These are phyloP conservation scores for Tulasnella sp. DNA, from an alignment of 768 basidiomycete genomes.

Conservation along the genomic window DNA sequence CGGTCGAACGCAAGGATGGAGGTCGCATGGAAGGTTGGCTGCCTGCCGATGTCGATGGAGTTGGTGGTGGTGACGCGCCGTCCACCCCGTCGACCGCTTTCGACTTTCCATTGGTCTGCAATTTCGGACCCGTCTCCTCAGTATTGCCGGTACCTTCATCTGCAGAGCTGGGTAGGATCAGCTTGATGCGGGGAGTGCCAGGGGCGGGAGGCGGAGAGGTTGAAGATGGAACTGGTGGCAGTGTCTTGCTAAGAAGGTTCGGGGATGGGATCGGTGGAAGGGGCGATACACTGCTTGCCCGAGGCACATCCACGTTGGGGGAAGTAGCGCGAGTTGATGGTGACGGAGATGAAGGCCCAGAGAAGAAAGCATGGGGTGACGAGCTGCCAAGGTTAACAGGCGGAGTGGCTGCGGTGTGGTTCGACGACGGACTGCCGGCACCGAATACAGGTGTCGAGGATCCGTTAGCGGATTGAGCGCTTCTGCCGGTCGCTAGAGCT, in stretches of 20 bases:
- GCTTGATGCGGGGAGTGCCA: conserved; percentile 15
- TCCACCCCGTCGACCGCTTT: not conserved
- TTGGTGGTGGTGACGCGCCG: not conserved
- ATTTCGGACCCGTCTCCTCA: not conserved
- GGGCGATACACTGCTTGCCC: conserved; percentile 15
- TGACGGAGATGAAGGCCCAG: not conserved
- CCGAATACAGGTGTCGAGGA: not conserved
- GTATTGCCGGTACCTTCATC: not conserved
- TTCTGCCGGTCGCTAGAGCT: not conserved
- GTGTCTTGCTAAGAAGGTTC: not conserved
- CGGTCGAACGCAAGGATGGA: not conserved
- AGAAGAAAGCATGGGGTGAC: not conserved
- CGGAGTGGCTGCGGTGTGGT: conserved; percentile 9
- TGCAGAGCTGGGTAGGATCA: not conserved
- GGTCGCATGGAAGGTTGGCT: conserved; percentile 6
- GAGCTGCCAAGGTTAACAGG: conserved; percentile 13
- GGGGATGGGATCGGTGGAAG: conserved; percentile 8
- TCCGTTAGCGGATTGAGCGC: not conserved
- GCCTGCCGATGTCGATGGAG: not conserved
- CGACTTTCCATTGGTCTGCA: conserved; percentile 17
- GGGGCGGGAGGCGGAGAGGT: not conserved
- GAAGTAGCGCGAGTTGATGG: conserved; percentile 29
- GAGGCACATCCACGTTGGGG: conserved; percentile 3
- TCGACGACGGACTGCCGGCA: conserved; percentile 16
- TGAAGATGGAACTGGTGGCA: not conserved